A percentile compares a stretch with the other conserved stretches of the same genome.
These are phyloP conservation scores for Colletotrichum eleusines DNA, from an alignment of 2,329 filamentous ascomycete species.

Conservation along the genomic window DNA sequence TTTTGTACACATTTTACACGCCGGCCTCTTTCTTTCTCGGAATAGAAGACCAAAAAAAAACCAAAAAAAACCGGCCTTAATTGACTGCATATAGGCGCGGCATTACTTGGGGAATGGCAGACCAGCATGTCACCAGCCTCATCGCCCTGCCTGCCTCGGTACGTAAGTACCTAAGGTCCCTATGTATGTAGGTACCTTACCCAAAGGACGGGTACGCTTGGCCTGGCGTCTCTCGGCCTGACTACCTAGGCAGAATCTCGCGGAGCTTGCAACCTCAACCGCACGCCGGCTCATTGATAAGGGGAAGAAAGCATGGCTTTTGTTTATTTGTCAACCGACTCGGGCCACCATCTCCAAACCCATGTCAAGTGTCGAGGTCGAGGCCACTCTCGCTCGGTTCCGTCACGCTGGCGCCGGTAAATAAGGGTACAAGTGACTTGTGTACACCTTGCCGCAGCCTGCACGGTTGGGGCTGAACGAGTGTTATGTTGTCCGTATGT, in stretches of 20 bases:
- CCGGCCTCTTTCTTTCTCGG: too few relatives aligned
- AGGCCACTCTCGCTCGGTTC: slow-evolving; percentile 21
- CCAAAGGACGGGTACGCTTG: slow-evolving; percentile 16
- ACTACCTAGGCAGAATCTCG: slow-evolving; percentile 4
- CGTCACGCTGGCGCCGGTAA: slow-evolving; percentile 26
- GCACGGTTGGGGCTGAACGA: not conserved
- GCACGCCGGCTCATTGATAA: slow-evolving; percentile 10
- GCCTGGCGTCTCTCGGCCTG: slow-evolving; percentile 18
- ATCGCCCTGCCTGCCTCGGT: not conserved
- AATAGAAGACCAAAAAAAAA: not conserved
- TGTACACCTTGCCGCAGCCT: not conserved
- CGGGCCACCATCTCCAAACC: slow-evolving; percentile 1
- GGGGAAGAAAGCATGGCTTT: not conserved
- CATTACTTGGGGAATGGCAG: not conserved
- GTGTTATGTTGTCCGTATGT: not conserved
- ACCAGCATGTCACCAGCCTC: not conserved
- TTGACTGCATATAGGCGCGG: not conserved
- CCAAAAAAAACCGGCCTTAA: too few relatives aligned
- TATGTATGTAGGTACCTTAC: slow-evolving; percentile 15
- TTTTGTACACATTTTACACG: not conserved
- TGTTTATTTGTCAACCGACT: slow-evolving; percentile 25
- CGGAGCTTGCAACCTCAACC: slow-evolving; percentile 15
- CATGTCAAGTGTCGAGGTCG: slow-evolving; percentile 21
- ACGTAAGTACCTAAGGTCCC: too few relatives aligned
- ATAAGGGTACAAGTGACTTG: slow-evolving; percentile 5